phyloP scores from a whole-genome alignment of 192 early-diverging fungal species.

The Coemansia sp. region DNA sequence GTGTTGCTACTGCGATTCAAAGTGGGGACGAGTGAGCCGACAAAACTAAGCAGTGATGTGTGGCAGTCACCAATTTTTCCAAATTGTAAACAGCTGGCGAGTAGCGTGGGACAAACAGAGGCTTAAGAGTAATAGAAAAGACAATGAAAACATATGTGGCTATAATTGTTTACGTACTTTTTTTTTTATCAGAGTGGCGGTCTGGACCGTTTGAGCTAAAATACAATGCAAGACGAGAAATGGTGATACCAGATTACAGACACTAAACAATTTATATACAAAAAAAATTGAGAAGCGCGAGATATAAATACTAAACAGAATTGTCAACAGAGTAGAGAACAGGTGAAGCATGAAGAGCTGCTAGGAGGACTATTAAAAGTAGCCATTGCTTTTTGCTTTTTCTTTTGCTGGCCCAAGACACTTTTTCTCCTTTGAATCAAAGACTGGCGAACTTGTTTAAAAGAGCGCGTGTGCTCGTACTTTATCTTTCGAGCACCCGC shows the following conservation, averaged over 20 bases:
- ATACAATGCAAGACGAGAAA: conserved; percentile 3
- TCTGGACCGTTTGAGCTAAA: conserved; percentile 3
- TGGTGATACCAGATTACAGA: not conserved
- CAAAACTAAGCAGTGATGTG: conserved; percentile 5
- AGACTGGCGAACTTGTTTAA: not conserved
- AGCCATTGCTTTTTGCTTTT: not conserved
- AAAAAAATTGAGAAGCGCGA: not conserved
- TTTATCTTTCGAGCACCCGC: not conserved
- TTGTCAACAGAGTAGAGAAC: not conserved
- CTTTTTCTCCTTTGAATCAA: not conserved
- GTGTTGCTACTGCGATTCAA: conserved; percentile 4
- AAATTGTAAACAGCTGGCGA: conserved; percentile 5
- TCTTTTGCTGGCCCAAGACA: not conserved
- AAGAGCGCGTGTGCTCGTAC: not conserved
- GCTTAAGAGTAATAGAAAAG: not conserved
- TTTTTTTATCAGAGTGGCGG: conserved; percentile 2
- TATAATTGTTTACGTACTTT: conserved; percentile 2
- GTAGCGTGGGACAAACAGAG: conserved; percentile 4
- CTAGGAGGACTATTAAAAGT: not conserved
- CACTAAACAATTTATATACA: not conserved
- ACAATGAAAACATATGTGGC: not conserved
- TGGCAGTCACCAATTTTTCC: not conserved
- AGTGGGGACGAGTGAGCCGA: not conserved
- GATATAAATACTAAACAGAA: not conserved
- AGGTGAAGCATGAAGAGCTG: not conserved